Evolutionary conservation across 257 asterid genomes (phyloP).

Genomic region (Catharanthus roseus): DNA sequence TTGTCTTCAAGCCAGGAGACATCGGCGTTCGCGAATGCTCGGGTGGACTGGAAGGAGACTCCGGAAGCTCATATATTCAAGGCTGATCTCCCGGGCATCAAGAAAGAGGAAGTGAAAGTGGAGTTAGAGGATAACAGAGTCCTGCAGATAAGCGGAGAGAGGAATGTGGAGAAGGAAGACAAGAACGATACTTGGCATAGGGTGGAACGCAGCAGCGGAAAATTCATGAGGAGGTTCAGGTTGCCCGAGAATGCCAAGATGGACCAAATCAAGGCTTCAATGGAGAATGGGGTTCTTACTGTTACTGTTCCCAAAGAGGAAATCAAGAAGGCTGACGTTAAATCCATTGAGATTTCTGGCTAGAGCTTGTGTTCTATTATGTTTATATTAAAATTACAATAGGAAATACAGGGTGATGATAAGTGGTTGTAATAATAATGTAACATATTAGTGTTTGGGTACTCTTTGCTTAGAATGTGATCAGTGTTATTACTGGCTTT

Average conservation of each 20-base stretch:
- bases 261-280: conserved; percentile 12
- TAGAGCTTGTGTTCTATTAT: neutral
- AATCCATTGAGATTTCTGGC: conserved; percentile 20
- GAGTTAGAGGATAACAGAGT: conserved; percentile 14
- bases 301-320: conserved; percentile 19
- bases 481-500: too few relatives aligned
- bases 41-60: conserved; percentile 24
- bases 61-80: conserved; percentile 19
- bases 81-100: conserved; percentile 20
- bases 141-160: conserved; percentile 20
- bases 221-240: conserved; percentile 16
- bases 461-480: too few relatives aligned
- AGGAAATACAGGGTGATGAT: too few relatives aligned
- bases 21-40: conserved; percentile 5
- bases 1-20: conserved; percentile 1
- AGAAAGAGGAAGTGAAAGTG: conserved; percentile 19
- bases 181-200: conserved; percentile 20
- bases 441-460: too few relatives aligned
- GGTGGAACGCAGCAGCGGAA: conserved; percentile 20
- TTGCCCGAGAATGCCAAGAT: conserved; percentile 16
- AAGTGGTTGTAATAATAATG: too few relatives aligned
- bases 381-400: too few relatives aligned
- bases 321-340: conserved; percentile 15
- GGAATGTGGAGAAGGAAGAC: conserved; percentile 24
- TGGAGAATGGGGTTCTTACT: conserved; percentile 18